Evolutionary conservation across 2,329 filamentous ascomycete genomes (phyloP).

Genomic region (Phoma sp.): DNA sequence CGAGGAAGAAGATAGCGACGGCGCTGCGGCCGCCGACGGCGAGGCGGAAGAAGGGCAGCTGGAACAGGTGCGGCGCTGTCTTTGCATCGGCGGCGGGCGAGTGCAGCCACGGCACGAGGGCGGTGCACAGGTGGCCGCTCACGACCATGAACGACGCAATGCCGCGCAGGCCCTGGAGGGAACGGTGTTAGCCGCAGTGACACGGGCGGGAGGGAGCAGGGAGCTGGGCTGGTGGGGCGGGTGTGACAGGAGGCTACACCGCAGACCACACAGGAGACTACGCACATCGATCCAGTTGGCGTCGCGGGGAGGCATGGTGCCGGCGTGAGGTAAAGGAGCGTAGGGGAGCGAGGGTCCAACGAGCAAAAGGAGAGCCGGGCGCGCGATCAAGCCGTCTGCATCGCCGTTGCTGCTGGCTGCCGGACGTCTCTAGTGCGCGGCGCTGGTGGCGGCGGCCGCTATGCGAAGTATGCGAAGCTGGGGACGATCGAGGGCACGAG

Average conservation of each 20-base stretch:
- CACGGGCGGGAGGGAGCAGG: constrained; percentile 11
- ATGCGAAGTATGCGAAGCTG: neutral
- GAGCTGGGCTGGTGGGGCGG: constrained; percentile 3
- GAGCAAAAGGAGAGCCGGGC: constrained; percentile 12
- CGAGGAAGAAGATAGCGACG: constrained; percentile 51
- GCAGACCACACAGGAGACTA: no score
- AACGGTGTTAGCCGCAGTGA: constrained; percentile 30
- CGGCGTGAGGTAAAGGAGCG: constrained; percentile 10
- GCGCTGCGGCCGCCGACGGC: constrained; percentile 59
- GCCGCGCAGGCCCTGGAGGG: constrained; percentile 51
- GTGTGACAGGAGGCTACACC: constrained; percentile 26
- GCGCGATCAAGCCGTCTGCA: constrained; percentile 14
- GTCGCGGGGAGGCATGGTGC: constrained; percentile 46
- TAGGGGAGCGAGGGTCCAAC: constrained; percentile 16
- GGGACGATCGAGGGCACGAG: neutral
- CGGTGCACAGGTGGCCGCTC: constrained; percentile 52
- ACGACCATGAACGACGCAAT: constrained; percentile 54
- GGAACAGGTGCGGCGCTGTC: constrained; percentile 59
- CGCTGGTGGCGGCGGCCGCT: neutral
- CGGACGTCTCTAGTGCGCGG: constrained; percentile 6
- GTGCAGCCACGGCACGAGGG: constrained; percentile 52
- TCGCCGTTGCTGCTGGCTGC: constrained; percentile 12
- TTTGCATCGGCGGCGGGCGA: constrained; percentile 52
- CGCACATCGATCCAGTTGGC: constrained; percentile 51
- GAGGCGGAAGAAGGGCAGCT: constrained; percentile 67